A percentile compares a stretch with the other conserved stretches of the same genome.
Conservation (phyloP, 1,284 basidiomycete genomes). For the Sporisorium graminicola region DNA sequence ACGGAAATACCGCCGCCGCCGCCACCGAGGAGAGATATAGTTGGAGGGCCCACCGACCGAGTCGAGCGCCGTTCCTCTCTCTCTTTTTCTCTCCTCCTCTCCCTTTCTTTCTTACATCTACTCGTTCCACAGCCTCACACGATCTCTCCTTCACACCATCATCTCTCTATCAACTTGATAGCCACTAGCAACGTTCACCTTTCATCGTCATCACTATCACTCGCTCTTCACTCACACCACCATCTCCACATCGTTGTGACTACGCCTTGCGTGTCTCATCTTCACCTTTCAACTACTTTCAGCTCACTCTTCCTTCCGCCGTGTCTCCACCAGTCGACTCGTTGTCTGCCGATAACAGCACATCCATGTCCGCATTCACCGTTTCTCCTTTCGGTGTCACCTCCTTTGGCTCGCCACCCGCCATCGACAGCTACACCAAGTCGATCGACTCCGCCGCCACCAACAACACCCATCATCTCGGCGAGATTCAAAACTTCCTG, state of each 20-base stretch:
- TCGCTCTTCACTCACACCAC: not conserved
- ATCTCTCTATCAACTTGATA: conserved; percentile 4
- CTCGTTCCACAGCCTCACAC: conserved; percentile 7
- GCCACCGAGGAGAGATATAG: conserved; percentile 1
- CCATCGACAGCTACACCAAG: conserved; percentile 26
- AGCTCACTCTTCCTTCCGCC: not conserved
- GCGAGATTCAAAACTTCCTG: conserved; percentile 43
- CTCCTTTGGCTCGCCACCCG: conserved; percentile 25
- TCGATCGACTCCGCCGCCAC: conserved; percentile 18
- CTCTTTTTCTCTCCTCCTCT: conserved; percentile 1
- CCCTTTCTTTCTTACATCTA: not conserved
- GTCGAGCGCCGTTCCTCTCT: not conserved
- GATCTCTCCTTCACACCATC: conserved; percentile 13
- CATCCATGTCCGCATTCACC: conserved; percentile 32
- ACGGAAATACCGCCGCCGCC: not conserved
- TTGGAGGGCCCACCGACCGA: not conserved
- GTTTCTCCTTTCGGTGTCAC: conserved; percentile 16
- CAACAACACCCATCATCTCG: conserved; percentile 26
- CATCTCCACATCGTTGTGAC: conserved; percentile 3
- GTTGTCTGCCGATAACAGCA: conserved; percentile 16
- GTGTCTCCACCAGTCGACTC: conserved; percentile 17
- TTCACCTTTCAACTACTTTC: conserved; percentile 12
- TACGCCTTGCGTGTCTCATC: conserved; percentile 15
- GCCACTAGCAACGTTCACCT: too few species aligned
- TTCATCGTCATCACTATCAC: not conserved